phyloP scores from a whole-genome alignment of 1,139 yeast species.

The Yarrowia galli region DNA sequence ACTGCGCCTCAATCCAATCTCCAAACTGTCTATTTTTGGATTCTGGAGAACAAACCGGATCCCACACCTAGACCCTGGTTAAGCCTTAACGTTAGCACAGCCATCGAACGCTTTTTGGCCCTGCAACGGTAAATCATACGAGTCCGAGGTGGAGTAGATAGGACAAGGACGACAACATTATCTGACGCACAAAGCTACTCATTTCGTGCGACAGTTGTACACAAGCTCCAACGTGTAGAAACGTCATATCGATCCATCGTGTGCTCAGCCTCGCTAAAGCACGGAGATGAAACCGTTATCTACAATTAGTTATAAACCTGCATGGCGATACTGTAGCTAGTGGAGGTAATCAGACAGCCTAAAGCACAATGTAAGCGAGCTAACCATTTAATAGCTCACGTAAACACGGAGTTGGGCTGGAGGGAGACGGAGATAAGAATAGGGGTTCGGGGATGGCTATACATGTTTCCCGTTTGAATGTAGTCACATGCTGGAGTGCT shows the following conservation, averaged over 20 bases:
- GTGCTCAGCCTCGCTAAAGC: slow-evolving; percentile 9
- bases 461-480: too few relatives aligned
- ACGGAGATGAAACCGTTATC: neutral
- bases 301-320: slow-evolving; percentile 8
- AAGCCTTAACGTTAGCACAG: slow-evolving; percentile 35
- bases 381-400: slow-evolving; percentile 1
- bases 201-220: neutral
- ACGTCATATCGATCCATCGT: neutral
- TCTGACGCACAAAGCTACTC: too few relatives aligned
- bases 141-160: neutral
- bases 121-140: slow-evolving; percentile 11
- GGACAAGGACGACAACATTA: too few relatives aligned
- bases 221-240: neutral
- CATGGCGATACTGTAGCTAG: slow-evolving; percentile 3
- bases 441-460: too few relatives aligned
- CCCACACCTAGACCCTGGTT: neutral
- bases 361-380: neutral
- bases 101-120: slow-evolving; percentile 9
- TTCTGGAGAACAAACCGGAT: neutral
- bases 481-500: too few relatives aligned
- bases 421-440: too few relatives aligned
- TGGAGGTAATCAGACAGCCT: neutral
- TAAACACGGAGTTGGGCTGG: too few relatives aligned
- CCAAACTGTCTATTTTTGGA: slow-evolving; percentile 6
- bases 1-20: slow-evolving; percentile 6